phyloP scores from a whole-genome alignment of 2,329 filamentous ascomycete species.

The Emergomyces africanus region DNA sequence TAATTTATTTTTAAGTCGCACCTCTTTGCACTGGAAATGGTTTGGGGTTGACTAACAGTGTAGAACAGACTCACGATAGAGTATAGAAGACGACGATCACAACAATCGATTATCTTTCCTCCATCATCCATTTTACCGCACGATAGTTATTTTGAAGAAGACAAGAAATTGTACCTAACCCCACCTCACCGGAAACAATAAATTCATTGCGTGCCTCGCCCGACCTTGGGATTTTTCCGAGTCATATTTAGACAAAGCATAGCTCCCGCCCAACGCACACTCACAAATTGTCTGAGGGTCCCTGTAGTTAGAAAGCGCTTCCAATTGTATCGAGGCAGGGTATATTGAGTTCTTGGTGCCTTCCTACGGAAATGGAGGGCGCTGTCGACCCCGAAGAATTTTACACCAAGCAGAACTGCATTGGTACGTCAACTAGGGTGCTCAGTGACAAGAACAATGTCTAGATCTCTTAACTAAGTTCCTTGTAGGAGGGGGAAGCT shows the following conservation, averaged over 20 bases:
- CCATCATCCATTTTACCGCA: neutral
- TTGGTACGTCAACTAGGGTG: constrained; percentile 46
- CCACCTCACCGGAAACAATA: neutral
- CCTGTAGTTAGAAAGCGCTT: neutral
- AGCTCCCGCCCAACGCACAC: neutral
- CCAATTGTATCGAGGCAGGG: neutral
- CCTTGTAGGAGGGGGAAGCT: constrained; percentile 72
- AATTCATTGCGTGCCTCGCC: neutral
- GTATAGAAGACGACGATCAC: neutral
- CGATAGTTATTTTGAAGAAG: neutral
- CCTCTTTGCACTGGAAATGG: neutral
- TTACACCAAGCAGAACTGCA: constrained; percentile 87
- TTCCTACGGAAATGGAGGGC: constrained; percentile 29
- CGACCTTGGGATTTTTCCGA: neutral
- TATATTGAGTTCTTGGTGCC: neutral
- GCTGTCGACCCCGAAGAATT: constrained; percentile 73
- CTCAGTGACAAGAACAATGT: constrained; percentile 1
- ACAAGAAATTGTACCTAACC: neutral
- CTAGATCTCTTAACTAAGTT: neutral
- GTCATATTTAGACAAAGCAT: neutral
- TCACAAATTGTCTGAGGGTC: neutral
- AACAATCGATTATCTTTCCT: neutral
- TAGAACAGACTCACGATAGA: neutral
- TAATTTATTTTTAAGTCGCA: neutral
- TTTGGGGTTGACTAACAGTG: neutral